These are phyloP conservation scores for Botrytis pseudocinerea DNA, from an alignment of 2,329 filamentous ascomycete species.

Conservation along the genomic window DNA sequence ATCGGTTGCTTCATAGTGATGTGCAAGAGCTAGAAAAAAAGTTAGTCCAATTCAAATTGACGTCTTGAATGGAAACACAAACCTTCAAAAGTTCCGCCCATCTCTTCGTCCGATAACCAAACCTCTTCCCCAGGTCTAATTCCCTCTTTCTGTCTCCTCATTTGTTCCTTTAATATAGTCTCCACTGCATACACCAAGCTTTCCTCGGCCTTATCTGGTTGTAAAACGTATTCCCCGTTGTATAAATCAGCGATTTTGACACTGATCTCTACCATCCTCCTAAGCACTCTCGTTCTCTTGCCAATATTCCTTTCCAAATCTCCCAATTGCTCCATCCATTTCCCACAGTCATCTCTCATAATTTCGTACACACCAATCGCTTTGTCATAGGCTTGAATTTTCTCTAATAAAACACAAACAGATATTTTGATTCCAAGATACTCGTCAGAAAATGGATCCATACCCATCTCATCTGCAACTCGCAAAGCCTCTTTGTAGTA, in stretches of 20 bases:
- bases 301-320: conserved; percentile 47
- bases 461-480: conserved; percentile 67
- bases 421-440: conserved; percentile 87
- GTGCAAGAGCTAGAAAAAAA: conserved; percentile 61
- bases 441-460: conserved; percentile 90
- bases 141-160: conserved; percentile 56
- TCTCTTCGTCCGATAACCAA: conserved; percentile 70
- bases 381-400: conserved; percentile 66
- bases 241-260: conserved; percentile 87
- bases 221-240: conserved; percentile 70
- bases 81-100: conserved; percentile 74
- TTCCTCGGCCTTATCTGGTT: conserved; percentile 73
- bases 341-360: conserved; percentile 68
- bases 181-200: conserved; percentile 79
- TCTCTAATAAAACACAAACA: conserved; percentile 77
- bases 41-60: conserved; percentile 31
- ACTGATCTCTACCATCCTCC: conserved; percentile 71
- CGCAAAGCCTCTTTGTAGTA: conserved; percentile 80
- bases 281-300: conserved; percentile 65
- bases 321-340: conserved; percentile 60
- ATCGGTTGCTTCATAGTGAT: conserved; percentile 71
- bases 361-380: conserved; percentile 77
- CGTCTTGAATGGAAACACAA: not conserved
- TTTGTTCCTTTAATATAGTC: conserved; percentile 72
- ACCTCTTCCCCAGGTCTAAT: conserved; percentile 68